Base-by-base conservation (phyloP, 2,329 filamentous ascomycete genomes). In the Fusarium annulatum region DNA sequence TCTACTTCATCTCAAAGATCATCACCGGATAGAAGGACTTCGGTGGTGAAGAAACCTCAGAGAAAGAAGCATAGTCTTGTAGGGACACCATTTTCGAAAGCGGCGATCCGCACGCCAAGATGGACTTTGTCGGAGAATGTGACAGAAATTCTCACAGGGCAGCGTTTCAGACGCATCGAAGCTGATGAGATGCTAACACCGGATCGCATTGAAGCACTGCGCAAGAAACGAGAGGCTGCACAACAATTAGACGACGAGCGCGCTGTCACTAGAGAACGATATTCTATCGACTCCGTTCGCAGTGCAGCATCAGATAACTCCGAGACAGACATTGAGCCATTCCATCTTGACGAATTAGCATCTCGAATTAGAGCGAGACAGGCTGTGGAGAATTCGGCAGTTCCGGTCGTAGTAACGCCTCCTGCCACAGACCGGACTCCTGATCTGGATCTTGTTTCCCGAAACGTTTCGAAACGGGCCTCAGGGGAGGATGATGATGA, bases 151-250 rank as follows among this genome's bases (percentile, higher is more conserved):
- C 85, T 91, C 66, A 87, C 83, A 46, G 85, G 86, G 23, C 87
- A 86, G 48, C 82, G 88, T 51, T 90, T 91, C 77, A 84, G 84
- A 69, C 85, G 85, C 52, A 83, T 88, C 60, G 88, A 91, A 69
- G 88, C 85, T 1, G 87, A 90, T 58, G 89, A 91, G 80, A 89
- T 90, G 82, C 79, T 90, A 18, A 87, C 88, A 16, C 86, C 88
- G 23, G 83, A 85, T 39, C 85, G 86, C 42, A 81, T 90, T 30
- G 84, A 88, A 72, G 82, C 84, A 56, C 83, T 86, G 28, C 85
- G 82, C 55, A 81, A 79, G 76, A 84, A 72, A 28, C 76, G 80
- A 34, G 79, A 81, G 61, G 72, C 77, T 45, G 76, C 73, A 5
- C 67, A 71, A 11, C 70, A 74, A 38, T 70, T 78, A 41, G 72